phyloP scores from a whole-genome alignment of 768 basidiomycete genomes.

The Pulveroboletus sp. region DNA sequence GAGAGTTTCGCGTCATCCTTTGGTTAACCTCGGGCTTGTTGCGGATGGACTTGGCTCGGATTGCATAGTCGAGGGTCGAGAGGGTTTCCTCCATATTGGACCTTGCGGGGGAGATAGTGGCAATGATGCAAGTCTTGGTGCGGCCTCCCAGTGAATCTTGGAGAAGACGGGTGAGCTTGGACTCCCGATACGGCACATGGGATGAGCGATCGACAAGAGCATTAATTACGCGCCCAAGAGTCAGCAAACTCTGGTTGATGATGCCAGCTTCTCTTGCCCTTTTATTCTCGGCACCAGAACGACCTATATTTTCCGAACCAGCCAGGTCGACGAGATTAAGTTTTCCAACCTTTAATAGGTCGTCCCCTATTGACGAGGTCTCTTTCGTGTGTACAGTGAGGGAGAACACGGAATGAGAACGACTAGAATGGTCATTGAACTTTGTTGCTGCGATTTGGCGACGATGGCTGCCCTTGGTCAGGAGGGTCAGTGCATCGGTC shows the following conservation, averaged over 20 bases:
- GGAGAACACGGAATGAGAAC: constrained; percentile 97
- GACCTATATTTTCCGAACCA: constrained; percentile 95
- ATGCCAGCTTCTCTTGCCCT: constrained; percentile 95
- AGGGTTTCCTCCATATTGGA: constrained; percentile 96
- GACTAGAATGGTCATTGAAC: constrained; percentile 96
- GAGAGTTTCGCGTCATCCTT: constrained; percentile 85
- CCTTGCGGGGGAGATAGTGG: constrained; percentile 90
- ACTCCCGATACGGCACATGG: constrained; percentile 96
- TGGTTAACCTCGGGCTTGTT: constrained; percentile 96
- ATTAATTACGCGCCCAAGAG: constrained; percentile 96
- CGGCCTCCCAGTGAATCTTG: constrained; percentile 98
- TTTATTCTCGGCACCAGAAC: constrained; percentile 93
- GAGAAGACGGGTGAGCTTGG: constrained; percentile 92
- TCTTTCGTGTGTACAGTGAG: constrained; percentile 93
- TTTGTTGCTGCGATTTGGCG: constrained; percentile 94
- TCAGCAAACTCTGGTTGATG: constrained; percentile 96
- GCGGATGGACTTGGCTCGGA: constrained; percentile 89
- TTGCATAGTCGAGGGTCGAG: constrained; percentile 94
- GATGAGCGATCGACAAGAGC: constrained; percentile 87
- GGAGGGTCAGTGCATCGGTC: constrained; percentile 73
- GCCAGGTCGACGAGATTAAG: constrained; percentile 96
- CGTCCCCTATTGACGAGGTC: constrained; percentile 69
- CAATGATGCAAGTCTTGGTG: constrained; percentile 97
- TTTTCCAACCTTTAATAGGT: constrained; percentile 89
- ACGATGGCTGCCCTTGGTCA: constrained; percentile 85